Evolutionary conservation across 2,329 filamentous ascomycete genomes (phyloP).

Genomic region (Cladosporium sp.): DNA sequence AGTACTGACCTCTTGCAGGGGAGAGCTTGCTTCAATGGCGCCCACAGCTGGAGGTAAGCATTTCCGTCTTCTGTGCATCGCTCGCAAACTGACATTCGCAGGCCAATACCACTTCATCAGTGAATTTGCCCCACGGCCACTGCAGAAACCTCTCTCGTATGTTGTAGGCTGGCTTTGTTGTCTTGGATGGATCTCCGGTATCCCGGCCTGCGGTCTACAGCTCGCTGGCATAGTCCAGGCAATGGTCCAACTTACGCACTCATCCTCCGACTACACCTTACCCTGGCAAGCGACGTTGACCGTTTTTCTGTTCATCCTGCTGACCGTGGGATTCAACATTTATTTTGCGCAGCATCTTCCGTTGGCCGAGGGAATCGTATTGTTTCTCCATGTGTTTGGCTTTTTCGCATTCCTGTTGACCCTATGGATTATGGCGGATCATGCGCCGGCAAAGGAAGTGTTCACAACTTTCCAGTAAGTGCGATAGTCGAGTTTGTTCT

Average conservation of each 20-base stretch:
- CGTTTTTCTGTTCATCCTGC: conserved; percentile 40
- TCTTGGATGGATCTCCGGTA: conserved; percentile 38
- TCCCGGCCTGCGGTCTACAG: conserved; percentile 36
- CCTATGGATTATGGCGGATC: conserved; percentile 39
- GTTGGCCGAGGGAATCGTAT: conserved; percentile 39
- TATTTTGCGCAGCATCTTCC: conserved; percentile 39
- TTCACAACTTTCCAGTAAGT: conserved; percentile 45
- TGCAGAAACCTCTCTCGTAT: conserved; percentile 49
- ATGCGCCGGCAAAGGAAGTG: conserved; percentile 34
- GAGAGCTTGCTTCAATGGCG: conserved; percentile 39
- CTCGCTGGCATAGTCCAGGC: conserved; percentile 36
- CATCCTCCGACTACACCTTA: conserved; percentile 30
- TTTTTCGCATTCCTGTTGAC: conserved; percentile 49
- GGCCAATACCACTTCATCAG: conserved; percentile 41
- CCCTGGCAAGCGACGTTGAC: conserved; percentile 37
- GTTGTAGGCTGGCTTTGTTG: conserved; percentile 47
- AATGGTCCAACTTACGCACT: conserved; percentile 36
- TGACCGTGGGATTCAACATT: conserved; percentile 41
- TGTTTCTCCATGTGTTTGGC: conserved; percentile 46
- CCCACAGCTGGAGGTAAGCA: conserved; percentile 33
- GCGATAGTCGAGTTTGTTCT: conserved; percentile 16
- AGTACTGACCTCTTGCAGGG: conserved; percentile 26
- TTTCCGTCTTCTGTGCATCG: too few relatives aligned
- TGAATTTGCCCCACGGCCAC: conserved; percentile 45
- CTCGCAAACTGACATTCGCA: neutral